These are phyloP conservation scores for Fragaria iinumae DNA, from an alignment of 306 rosid genomes.

Conservation along the genomic window DNA sequence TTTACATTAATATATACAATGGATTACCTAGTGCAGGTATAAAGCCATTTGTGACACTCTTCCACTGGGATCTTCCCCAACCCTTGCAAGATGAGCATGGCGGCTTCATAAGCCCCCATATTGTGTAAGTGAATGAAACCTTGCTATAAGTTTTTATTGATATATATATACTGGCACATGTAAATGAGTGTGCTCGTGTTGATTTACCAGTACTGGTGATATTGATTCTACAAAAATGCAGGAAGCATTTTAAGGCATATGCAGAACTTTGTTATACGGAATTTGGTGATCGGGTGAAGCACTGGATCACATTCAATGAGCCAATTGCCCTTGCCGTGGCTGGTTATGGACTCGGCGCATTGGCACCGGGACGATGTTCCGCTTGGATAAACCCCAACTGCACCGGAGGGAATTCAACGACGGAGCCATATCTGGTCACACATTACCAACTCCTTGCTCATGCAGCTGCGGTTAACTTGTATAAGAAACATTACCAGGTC, in stretches of 20 bases:
- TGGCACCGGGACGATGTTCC: slow-evolving; percentile 47
- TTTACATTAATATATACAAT: not conserved
- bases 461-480: slow-evolving; percentile 42
- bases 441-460: slow-evolving; percentile 51
- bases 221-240: not conserved
- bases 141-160: too few relatives aligned
- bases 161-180: not conserved
- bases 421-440: slow-evolving; percentile 42
- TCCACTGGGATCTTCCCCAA: slow-evolving; percentile 70
- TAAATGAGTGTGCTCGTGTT: not conserved
- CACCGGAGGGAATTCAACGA: slow-evolving; percentile 39
- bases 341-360: slow-evolving; percentile 28
- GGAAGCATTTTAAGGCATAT: slow-evolving; percentile 31
- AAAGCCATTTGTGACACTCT: slow-evolving; percentile 52
- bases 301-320: slow-evolving; percentile 43
- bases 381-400: slow-evolving; percentile 39
- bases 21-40: slow-evolving; percentile 25
- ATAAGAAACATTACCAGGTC: slow-evolving; percentile 49
- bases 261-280: slow-evolving; percentile 36
- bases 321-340: slow-evolving; percentile 27
- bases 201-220: not conserved
- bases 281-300: slow-evolving; percentile 44
- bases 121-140: slow-evolving; percentile 37
- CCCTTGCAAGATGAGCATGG: slow-evolving; percentile 50
- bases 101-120: slow-evolving; percentile 43